These are phyloP conservation scores for Penicillium fimorum DNA, from an alignment of 495 filamentous ascomycete species.

Conservation along the genomic window DNA sequence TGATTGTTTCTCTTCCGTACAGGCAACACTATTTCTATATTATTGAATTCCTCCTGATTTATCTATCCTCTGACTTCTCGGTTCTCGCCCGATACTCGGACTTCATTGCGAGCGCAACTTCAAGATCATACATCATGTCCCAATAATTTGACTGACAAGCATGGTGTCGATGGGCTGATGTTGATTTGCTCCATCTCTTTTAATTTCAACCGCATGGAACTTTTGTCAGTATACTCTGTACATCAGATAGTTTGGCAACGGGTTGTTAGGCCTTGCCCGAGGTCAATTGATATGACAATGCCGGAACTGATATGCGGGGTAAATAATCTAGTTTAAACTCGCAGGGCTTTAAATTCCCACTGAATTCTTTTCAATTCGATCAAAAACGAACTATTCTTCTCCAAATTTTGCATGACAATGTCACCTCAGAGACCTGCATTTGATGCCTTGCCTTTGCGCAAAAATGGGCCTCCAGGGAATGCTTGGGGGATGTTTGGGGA, in stretches of 20 bases:
- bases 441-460: constrained; percentile 40
- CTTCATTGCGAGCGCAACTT: constrained; percentile 1
- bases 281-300: not conserved
- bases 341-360: not conserved
- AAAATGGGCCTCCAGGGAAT: constrained; percentile 41
- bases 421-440: constrained; percentile 32
- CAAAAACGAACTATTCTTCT: not conserved
- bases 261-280: not conserved
- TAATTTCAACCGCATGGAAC: not conserved
- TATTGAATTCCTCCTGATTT: not conserved
- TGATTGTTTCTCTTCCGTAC: not conserved
- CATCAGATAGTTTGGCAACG: not conserved
- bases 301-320: constrained; percentile 7
- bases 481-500: constrained; percentile 52
- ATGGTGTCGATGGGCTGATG: not conserved
- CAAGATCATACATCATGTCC: too few relatives aligned
- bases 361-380: not conserved
- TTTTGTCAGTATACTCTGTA: not conserved
- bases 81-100: not conserved
- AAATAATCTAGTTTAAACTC: not conserved
- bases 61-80: not conserved
- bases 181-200: not conserved
- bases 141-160: not conserved
- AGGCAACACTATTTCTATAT: not conserved
- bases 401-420: not conserved